These are phyloP conservation scores for Trypanosoma cruzi DNA, from an alignment of 208 protist species.

Conservation along the genomic window DNA sequence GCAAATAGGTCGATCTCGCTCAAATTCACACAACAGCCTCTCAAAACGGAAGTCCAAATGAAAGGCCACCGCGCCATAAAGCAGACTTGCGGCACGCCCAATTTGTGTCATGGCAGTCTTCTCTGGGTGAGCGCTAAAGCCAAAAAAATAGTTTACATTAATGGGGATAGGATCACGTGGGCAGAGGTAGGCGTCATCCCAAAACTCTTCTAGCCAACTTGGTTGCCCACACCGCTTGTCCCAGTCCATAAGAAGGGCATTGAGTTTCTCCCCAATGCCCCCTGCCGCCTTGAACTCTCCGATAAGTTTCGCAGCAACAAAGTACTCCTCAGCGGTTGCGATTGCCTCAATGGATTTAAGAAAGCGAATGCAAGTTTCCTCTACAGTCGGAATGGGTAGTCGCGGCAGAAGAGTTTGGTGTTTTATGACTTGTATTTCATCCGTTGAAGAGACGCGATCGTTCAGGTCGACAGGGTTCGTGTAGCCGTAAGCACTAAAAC, in stretches of 20 bases:
- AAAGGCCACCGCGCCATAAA: slow-evolving; percentile 30
- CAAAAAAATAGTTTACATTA: slow-evolving; percentile 63
- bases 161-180: slow-evolving; percentile 41
- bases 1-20: slow-evolving; percentile 38
- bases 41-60: slow-evolving; percentile 26
- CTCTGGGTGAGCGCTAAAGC: slow-evolving; percentile 35
- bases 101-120: slow-evolving; percentile 26
- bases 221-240: slow-evolving; percentile 18
- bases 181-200: slow-evolving; percentile 46
- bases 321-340: slow-evolving; percentile 32
- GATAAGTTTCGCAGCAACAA: slow-evolving; percentile 16
- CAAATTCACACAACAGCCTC: slow-evolving; percentile 29
- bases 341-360: slow-evolving; percentile 34
- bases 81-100: slow-evolving; percentile 39
- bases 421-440: not conserved
- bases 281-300: slow-evolving; percentile 25
- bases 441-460: not conserved
- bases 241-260: slow-evolving; percentile 26
- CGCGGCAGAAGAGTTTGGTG: slow-evolving; percentile 30
- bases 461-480: slow-evolving; percentile 9
- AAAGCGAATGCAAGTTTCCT: slow-evolving; percentile 32
- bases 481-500: slow-evolving; percentile 18
- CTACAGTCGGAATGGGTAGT: slow-evolving; percentile 31
- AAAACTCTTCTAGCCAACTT: slow-evolving; percentile 40
- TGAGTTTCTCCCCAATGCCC: slow-evolving; percentile 28